Percentiles rank a stretch among this genome's conserved stretches.
These are phyloP conservation scores for Epichloe uncinata DNA, from an alignment of 2,329 filamentous ascomycete species.

Conservation along the genomic window DNA sequence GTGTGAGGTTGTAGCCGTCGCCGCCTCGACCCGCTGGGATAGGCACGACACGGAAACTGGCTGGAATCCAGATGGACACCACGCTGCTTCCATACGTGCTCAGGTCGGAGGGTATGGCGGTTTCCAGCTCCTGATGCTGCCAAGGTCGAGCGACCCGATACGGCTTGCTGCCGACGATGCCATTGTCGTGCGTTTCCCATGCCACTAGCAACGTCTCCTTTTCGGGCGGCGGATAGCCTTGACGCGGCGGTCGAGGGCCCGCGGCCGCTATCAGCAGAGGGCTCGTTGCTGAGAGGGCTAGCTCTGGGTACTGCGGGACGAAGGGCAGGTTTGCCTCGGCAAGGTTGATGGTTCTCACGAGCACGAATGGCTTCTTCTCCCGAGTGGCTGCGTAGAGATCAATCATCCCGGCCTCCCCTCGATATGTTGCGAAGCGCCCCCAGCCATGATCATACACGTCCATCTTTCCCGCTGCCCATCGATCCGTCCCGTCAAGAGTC, in stretches of 20 bases:
- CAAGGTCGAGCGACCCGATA: constrained; percentile 23
- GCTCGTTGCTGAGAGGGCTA: constrained; percentile 25
- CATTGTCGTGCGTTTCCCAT: constrained; percentile 22
- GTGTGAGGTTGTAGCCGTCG: constrained; percentile 21
- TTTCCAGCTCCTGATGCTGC: constrained; percentile 26
- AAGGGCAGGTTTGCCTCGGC: constrained; percentile 22
- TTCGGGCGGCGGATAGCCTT: constrained; percentile 23
- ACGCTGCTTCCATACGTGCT: constrained; percentile 24
- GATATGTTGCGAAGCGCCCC: constrained; percentile 23
- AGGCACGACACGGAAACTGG: constrained; percentile 21
- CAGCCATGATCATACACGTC: constrained; percentile 21
- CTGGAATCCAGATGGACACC: constrained; percentile 28
- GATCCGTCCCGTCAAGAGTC: constrained; percentile 22
- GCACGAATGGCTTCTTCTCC: constrained; percentile 25
- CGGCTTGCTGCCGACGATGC: constrained; percentile 15
- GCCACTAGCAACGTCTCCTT: constrained; percentile 25
- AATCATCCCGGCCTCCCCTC: constrained; percentile 16
- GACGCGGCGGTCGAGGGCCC: constrained; percentile 24
- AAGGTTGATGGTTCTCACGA: constrained; percentile 22
- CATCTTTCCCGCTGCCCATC: constrained; percentile 24
- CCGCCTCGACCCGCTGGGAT: constrained; percentile 13
- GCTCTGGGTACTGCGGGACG: constrained; percentile 25
- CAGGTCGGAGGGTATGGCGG: constrained; percentile 24
- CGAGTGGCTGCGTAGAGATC: constrained; percentile 20
- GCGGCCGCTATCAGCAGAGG: constrained; percentile 25